Conservation (phyloP, 352 stramenopile genomes). For the Globisporangium camurandrum region DNA sequence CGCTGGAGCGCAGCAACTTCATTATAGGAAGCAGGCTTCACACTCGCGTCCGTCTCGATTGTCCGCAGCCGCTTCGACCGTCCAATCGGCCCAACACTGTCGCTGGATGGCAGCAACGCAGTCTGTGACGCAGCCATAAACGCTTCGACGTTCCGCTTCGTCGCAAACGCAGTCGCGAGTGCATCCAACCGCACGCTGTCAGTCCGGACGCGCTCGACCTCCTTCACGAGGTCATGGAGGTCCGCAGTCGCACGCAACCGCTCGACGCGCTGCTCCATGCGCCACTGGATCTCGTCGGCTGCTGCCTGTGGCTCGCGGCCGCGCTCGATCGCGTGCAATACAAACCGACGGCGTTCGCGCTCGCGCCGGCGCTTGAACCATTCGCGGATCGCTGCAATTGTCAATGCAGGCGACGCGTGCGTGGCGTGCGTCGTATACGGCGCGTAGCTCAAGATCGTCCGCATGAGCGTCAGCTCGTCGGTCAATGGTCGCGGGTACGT, state of each 20-base stretch:
- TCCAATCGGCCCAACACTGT: background rate
- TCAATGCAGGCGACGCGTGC: constrained; percentile 41
- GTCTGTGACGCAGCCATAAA: constrained; percentile 54
- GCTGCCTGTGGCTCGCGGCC: constrained; percentile 47
- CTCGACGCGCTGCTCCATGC: constrained; percentile 74
- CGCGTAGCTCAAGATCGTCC: constrained; percentile 75
- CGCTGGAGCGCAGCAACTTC: constrained; percentile 68
- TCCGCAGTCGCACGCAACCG: constrained; percentile 56
- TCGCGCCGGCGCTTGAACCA: constrained; percentile 82
- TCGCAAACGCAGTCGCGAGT: constrained; percentile 55
- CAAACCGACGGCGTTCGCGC: constrained; percentile 69
- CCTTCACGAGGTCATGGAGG: constrained; percentile 74
- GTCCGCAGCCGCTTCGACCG: constrained; percentile 52
- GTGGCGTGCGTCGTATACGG: constrained; percentile 68
- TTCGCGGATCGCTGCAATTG: constrained; percentile 66
- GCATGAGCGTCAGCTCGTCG: constrained; percentile 80
- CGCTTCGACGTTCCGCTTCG: constrained; percentile 42
- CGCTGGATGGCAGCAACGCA: constrained; percentile 33
- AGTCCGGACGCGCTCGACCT: constrained; percentile 61
- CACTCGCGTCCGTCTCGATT: constrained; percentile 53
- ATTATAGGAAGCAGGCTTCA: constrained; percentile 53
- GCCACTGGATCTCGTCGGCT: constrained; percentile 70
- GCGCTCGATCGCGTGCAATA: constrained; percentile 64
- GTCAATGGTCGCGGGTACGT: constrained; percentile 65
- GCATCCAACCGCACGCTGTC: constrained; percentile 62